These are phyloP conservation scores for Allomyces macrogynus DNA, from an alignment of 192 early-diverging fungal species.

Conservation along the genomic window DNA sequence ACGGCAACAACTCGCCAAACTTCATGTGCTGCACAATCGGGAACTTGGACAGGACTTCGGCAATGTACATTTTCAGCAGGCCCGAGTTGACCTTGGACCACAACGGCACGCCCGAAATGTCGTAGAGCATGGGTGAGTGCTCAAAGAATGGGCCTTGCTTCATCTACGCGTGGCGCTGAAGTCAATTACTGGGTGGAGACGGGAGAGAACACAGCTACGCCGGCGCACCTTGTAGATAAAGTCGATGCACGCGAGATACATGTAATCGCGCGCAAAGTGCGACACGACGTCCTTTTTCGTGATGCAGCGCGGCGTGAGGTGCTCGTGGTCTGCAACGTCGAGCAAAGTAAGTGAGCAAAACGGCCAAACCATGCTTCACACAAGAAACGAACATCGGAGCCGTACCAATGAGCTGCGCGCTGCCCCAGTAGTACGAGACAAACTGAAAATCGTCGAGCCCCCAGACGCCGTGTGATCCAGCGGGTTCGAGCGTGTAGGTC, in stretches of 20 bases:
- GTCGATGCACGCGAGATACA: conserved; percentile 71
- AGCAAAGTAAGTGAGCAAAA: background rate
- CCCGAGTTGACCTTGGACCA: conserved; percentile 59
- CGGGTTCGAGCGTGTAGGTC: conserved; percentile 77
- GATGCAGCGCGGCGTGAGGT: conserved; percentile 55
- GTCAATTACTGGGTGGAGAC: background rate
- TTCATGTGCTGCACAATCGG: conserved; percentile 62
- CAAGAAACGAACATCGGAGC: background rate
- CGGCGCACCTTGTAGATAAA: conserved; percentile 36
- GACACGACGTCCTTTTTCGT: conserved; percentile 35
- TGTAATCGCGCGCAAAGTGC: conserved; percentile 43
- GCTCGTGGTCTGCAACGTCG: conserved; percentile 27
- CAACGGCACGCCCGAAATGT: conserved; percentile 45
- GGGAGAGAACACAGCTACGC: background rate
- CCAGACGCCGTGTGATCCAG: conserved; percentile 93
- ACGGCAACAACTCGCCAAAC: conserved; percentile 43
- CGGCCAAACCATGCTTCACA: background rate
- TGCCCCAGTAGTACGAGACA: conserved; percentile 84
- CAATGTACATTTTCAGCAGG: conserved; percentile 55
- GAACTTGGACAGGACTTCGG: conserved; percentile 50
- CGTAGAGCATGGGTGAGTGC: conserved; percentile 57
- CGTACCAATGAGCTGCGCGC: conserved; percentile 55
- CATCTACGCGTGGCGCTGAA: conserved; percentile 8
- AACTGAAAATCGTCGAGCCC: conserved; percentile 96
- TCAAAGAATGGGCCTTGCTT: conserved; percentile 54